phyloP scores from a whole-genome alignment of 352 stramenopile species.

The Globisporangium lucens region DNA sequence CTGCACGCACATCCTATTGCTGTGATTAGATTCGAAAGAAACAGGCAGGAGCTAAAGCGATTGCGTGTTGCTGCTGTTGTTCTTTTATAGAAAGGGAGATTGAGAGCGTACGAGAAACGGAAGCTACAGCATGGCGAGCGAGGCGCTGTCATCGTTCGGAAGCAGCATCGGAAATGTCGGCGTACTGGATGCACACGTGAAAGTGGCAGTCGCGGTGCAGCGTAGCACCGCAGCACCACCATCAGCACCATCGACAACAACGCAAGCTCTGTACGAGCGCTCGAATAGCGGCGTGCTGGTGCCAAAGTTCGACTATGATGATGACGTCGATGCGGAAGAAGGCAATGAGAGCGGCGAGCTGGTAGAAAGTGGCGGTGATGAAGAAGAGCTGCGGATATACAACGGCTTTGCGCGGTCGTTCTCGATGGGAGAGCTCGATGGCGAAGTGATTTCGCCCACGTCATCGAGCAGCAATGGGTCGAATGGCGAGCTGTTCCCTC shows the following conservation, averaged over 20 bases:
- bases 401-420: slow-evolving; percentile 15
- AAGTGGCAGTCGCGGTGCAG: slow-evolving; percentile 6
- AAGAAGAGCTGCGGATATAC: slow-evolving; percentile 13
- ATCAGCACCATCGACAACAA: background rate
- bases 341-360: slow-evolving; percentile 4
- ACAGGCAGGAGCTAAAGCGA: background rate
- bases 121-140: slow-evolving; percentile 5
- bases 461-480: slow-evolving; percentile 63
- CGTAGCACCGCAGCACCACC: background rate
- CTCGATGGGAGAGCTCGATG: background rate
- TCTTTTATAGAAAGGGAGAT: slow-evolving; percentile 6
- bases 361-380: background rate
- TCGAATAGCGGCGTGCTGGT: slow-evolving; percentile 22
- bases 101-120: background rate
- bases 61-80: background rate
- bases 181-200: background rate
- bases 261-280: slow-evolving; percentile 10
- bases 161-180: background rate
- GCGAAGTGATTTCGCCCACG: slow-evolving; percentile 40
- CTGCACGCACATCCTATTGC: background rate
- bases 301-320: slow-evolving; percentile 18
- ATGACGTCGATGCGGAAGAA: slow-evolving; percentile 11
- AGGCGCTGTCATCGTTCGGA: background rate
- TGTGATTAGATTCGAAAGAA: background rate
- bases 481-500: slow-evolving; percentile 23